Percentiles rank a stretch among this genome's conserved stretches.
Conservation (phyloP, 2,329 filamentous ascomycete species). For the Claviceps sorghi region DNA sequence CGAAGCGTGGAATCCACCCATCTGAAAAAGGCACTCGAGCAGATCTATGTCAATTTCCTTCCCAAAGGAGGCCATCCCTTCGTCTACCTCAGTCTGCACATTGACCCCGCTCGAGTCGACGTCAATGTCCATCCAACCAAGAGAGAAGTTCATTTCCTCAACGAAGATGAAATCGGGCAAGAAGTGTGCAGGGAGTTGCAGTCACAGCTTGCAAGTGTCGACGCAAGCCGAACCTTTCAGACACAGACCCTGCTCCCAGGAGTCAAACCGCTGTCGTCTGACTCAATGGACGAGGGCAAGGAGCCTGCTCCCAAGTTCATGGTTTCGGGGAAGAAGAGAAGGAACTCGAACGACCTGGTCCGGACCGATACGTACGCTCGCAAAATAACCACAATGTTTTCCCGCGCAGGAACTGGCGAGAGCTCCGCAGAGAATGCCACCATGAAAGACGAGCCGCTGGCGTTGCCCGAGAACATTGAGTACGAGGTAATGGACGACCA, state of each 20-base stretch:
- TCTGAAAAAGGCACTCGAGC: constrained; percentile 81
- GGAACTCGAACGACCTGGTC: constrained; percentile 59
- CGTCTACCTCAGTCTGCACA: constrained; percentile 79
- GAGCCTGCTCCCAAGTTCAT: constrained; percentile 19
- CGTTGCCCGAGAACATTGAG: constrained; percentile 36
- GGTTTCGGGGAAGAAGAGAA: constrained; percentile 24
- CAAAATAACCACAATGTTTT: constrained; percentile 93
- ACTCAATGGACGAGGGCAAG: constrained; percentile 15
- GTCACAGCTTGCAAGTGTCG: constrained; percentile 66
- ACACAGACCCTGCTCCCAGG: constrained; percentile 81
- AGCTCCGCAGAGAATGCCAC: constrained; percentile 5
- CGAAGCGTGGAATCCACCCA: constrained; percentile 78
- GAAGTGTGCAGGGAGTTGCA: constrained; percentile 70
- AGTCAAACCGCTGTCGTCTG: constrained; percentile 22
- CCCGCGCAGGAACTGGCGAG: constrained; percentile 30
- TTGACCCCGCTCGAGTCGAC: constrained; percentile 82
- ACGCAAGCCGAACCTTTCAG: constrained; percentile 86
- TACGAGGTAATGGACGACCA: constrained; percentile 57
- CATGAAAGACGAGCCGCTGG: constrained; percentile 20
- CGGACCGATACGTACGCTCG: constrained; percentile 77
- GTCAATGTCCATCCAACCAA: constrained; percentile 98
- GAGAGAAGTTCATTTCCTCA: constrained; percentile 89
- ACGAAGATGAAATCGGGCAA: constrained; percentile 91
- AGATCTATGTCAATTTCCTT: constrained; percentile 73
- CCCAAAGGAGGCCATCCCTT: constrained; percentile 94